A percentile compares a stretch with the other conserved stretches of the same genome.
These are phyloP conservation scores for Ceratorhiza oryzae-sativae DNA, from an alignment of 1,284 basidiomycete species.

Conservation along the genomic window DNA sequence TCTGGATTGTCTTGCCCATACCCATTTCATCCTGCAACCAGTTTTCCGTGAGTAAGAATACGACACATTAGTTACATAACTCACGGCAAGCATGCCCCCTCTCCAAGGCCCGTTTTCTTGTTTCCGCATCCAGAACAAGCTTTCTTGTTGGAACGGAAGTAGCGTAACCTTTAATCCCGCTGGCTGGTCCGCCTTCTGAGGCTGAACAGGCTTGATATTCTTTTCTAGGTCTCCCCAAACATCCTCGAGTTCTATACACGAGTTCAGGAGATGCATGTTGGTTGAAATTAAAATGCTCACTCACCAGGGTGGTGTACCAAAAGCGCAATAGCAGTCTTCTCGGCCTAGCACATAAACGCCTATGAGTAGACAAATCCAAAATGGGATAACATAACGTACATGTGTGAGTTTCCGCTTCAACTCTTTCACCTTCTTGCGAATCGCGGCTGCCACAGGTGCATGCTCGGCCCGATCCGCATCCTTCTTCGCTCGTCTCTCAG, in stretches of 20 bases:
- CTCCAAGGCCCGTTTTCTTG: constrained; percentile 90
- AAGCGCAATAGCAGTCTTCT: constrained; percentile 74
- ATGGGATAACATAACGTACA: constrained; percentile 52
- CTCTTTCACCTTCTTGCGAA: constrained; percentile 58
- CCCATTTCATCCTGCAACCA: constrained; percentile 83
- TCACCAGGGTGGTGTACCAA: constrained; percentile 64
- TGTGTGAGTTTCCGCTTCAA: constrained; percentile 70
- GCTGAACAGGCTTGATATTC: constrained; percentile 67
- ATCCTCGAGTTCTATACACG: constrained; percentile 76
- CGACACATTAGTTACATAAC: too few relatives aligned
- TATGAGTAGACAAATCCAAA: not conserved
- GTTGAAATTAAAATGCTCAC: too few relatives aligned
- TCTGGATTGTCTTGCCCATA: constrained; percentile 99
- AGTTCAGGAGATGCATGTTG: too few relatives aligned
- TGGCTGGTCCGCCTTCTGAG: constrained; percentile 81
- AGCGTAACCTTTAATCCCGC: constrained; percentile 71
- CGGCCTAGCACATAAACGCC: constrained; percentile 60
- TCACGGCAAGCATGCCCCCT: constrained; percentile 91
- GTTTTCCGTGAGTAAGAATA: not conserved
- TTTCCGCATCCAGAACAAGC: constrained; percentile 93
- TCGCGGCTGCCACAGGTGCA: constrained; percentile 24
- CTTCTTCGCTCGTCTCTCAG: constrained; percentile 52
- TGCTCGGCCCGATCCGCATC: constrained; percentile 32
- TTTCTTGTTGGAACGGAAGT: constrained; percentile 71
- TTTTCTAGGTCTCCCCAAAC: constrained; percentile 89